Conservation (phyloP, 176 grass and related monocot genomes). For the Cocos nucifera region DNA sequence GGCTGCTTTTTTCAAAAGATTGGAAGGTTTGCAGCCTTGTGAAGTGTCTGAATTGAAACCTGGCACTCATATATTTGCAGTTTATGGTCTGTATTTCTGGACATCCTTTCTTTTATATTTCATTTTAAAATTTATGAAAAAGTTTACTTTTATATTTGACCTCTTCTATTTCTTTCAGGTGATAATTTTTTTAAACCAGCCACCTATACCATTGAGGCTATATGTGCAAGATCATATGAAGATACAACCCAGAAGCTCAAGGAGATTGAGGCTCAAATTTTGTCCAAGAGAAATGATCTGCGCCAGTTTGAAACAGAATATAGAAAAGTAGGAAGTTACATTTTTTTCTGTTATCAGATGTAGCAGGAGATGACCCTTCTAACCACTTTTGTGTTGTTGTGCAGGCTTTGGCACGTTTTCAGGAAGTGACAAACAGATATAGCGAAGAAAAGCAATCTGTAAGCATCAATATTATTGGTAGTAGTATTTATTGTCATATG, state of each 20-base stretch:
- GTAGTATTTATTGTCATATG: no score
- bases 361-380: not conserved
- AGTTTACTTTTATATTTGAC: not conserved
- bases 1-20: slow-evolving; percentile 91
- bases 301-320: slow-evolving; percentile 91
- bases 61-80: slow-evolving; percentile 92
- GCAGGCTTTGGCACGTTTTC: slow-evolving; percentile 88
- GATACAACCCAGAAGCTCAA: slow-evolving; percentile 88
- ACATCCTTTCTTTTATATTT: slow-evolving; percentile 5
- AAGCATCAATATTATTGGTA: slow-evolving; percentile 8
- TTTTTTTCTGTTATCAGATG: slow-evolving; percentile 15
- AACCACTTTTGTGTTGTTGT: slow-evolving; percentile 5
- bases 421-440: slow-evolving; percentile 89
- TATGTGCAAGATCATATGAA: slow-evolving; percentile 72
- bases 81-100: slow-evolving; percentile 52
- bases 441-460: slow-evolving; percentile 87
- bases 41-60: slow-evolving; percentile 78
- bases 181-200: slow-evolving; percentile 99
- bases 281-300: slow-evolving; percentile 85
- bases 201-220: slow-evolving; percentile 80
- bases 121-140: not conserved
- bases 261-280: slow-evolving; percentile 86
- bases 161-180: slow-evolving; percentile 40
- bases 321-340: slow-evolving; percentile 53
- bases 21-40: slow-evolving; percentile 96